Evolutionary conservation across 441 rosid species (phyloP), one percentile per base, ranked within the genome.

Genomic region (Arabidopsis lyrata): DNA sequence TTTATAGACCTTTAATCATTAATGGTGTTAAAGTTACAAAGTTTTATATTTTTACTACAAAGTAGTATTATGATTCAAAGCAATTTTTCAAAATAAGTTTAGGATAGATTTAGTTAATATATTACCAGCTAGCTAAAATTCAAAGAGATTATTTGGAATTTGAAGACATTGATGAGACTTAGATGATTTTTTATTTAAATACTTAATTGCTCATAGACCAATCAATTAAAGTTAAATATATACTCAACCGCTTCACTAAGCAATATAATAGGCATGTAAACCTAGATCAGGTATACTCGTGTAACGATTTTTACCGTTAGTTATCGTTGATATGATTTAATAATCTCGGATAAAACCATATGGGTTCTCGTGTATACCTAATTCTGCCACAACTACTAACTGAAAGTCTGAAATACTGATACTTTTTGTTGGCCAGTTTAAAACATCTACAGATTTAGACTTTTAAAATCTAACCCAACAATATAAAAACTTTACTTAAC

Each of bases 321-420:
- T 68, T 75, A 53, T 61, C 52, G 57, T 75, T 75, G 44, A n/a
- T 22, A 22, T 42, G 16, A 68, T 61, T 68, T 60, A 53, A 35
- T 27, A 32, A 75, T 44, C 12, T 44, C 24, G 38, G 15, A 53
- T 41, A 50, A 39, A 59, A 68, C 55, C 57, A 75, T 61, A 75
- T 61, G 20, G 74, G 42, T 68, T 60, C 49, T 60, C 41, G 68
- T 34, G 69, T 44, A 68, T 31, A 66, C 67, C 77, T 66, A 75
- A 75, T 35, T 75, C 11, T 61, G 58, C 65, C 78, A 68, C 74
- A 75, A 68, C 78, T 44, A 75, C 64, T 35, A 68, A 68, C 78
- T 27, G 74, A 36, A 75, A 42, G 42, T 60, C 60, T 49, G 2
- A 36, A 75, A 42, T 52, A 67, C 60, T 49, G 2, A 58, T 29